phyloP scores from a whole-genome alignment of 148 eudicot genomes.

The Vaccinium myrtillus region DNA sequence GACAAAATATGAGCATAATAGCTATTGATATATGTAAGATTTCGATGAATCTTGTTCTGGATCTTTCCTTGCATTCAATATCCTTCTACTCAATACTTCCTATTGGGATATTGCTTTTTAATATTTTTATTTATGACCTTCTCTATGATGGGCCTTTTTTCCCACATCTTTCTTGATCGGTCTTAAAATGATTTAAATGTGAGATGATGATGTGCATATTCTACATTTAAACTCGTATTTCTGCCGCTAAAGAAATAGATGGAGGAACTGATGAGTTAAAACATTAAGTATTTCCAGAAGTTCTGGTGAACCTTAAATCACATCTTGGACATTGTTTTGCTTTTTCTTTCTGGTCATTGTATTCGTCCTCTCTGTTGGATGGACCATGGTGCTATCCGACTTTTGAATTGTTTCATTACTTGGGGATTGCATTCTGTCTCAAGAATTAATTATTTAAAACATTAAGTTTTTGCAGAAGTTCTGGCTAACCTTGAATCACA shows the following conservation, averaged over 20 bases:
- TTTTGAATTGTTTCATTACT: not conserved
- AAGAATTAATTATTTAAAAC: not conserved
- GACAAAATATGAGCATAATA: not conserved
- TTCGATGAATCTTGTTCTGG: constrained; percentile 2
- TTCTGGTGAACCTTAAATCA: not conserved
- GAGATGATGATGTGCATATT: not conserved
- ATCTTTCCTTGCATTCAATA: not conserved
- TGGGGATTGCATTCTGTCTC: not conserved
- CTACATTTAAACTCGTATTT: not conserved
- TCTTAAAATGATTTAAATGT: not conserved
- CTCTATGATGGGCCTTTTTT: not conserved
- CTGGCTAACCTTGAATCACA: not conserved
- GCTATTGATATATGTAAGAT: too few species aligned
- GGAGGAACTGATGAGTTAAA: not conserved
- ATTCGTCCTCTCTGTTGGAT: not conserved
- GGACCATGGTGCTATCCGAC: not conserved
- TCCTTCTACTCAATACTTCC: not conserved
- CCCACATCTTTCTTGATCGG: not conserved
- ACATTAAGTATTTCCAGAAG: not conserved
- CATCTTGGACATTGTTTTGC: not conserved
- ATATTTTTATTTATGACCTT: not conserved
- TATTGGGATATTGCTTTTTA: not conserved
- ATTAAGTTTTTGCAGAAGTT: not conserved
- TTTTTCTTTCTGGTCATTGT: not conserved
- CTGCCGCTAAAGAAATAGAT: not conserved